phyloP scores from a whole-genome alignment of 2,329 filamentous ascomycete genomes.

The Graphiopsis chlorocephala region DNA sequence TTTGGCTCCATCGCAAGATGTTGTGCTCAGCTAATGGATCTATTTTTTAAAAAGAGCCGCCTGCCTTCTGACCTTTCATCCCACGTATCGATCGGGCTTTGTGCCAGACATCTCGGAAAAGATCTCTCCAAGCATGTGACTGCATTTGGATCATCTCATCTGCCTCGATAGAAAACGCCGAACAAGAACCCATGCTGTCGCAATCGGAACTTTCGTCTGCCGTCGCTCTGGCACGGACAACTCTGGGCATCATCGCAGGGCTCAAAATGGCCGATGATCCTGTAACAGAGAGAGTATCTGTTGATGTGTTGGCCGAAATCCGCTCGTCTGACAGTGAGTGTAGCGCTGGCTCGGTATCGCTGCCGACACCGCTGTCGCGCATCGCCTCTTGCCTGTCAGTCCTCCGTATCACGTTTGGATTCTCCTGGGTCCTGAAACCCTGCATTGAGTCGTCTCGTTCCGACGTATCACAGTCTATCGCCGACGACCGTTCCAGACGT shows the following conservation, averaged over 20 bases:
- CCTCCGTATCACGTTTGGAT: too few relatives aligned
- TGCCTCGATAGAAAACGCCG: background rate
- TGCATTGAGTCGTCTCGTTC: too few relatives aligned
- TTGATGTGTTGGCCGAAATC: background rate
- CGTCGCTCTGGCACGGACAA: background rate
- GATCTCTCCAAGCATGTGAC: background rate
- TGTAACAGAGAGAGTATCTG: background rate
- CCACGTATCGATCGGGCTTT: background rate
- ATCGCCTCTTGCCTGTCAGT: too few relatives aligned
- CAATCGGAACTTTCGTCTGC: background rate
- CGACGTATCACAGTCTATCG: too few relatives aligned
- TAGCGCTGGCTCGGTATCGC: background rate
- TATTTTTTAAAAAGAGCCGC: background rate
- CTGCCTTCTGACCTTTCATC: background rate
- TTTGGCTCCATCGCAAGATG: too few relatives aligned
- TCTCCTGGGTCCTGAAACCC: too few relatives aligned
- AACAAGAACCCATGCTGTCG: background rate
- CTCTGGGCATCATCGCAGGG: background rate
- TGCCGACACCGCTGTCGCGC: background rate
- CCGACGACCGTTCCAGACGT: too few relatives aligned
- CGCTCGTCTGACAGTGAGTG: background rate
- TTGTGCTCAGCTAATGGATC: too few relatives aligned
- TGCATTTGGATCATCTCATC: background rate
- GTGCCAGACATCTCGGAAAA: background rate
- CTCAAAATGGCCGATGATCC: background rate